Conservation (phyloP, 164 flowering plant species). For the Stephania japonica region DNA sequence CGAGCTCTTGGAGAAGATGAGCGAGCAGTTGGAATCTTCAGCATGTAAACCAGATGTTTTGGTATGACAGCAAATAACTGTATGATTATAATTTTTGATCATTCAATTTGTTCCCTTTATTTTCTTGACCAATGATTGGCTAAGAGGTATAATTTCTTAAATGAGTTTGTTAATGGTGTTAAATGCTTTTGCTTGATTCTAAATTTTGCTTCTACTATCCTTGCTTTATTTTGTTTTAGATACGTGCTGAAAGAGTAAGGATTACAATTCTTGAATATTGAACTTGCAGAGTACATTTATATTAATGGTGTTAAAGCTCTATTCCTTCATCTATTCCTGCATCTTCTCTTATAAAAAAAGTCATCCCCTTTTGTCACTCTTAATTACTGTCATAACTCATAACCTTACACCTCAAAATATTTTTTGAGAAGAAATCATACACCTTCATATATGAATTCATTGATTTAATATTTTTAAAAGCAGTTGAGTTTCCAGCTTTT, state of each 20-base stretch:
- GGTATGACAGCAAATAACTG: neutral
- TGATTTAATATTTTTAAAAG: too few relatives aligned
- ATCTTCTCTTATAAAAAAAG: too few relatives aligned
- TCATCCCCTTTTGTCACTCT: too few relatives aligned
- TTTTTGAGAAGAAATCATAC: too few relatives aligned
- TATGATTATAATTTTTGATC: neutral
- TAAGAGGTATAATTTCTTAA: neutral
- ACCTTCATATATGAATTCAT: too few relatives aligned
- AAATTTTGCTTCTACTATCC: neutral
- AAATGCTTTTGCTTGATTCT: neutral
- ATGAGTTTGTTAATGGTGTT: neutral
- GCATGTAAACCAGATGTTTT: conserved; percentile 1
- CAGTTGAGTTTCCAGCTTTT: too few relatives aligned
- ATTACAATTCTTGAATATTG: neutral
- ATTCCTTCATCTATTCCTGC: too few relatives aligned
- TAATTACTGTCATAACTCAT: too few relatives aligned
- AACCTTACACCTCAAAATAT: too few relatives aligned
- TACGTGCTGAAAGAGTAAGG: neutral
- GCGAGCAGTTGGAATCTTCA: conserved; percentile 20
- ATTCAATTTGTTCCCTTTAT: neutral
- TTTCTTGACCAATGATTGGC: neutral
- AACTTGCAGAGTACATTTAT: neutral
- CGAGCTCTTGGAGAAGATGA: conserved; percentile 29
- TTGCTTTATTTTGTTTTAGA: neutral
- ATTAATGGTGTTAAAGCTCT: too few relatives aligned